Evolutionary conservation across 2,329 filamentous ascomycete species (phyloP).

Genomic region (Podosphaera aphanis): DNA sequence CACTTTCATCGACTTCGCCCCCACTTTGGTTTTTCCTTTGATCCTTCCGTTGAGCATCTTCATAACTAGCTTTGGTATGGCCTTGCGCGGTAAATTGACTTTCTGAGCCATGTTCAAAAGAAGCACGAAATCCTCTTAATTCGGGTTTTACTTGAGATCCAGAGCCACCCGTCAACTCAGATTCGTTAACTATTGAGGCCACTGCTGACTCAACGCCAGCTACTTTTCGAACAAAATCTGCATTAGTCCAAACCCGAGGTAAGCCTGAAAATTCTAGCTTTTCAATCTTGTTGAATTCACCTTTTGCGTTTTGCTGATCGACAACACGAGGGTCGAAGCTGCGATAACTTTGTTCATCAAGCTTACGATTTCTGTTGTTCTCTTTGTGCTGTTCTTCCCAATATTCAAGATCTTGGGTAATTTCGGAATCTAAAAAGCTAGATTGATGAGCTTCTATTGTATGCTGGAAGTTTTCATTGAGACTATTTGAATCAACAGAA

Average conservation of each 20-base stretch:
- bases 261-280: conserved; percentile 37
- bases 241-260: conserved; percentile 39
- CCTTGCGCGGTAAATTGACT: conserved; percentile 19
- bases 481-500: conserved; percentile 13
- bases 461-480: conserved; percentile 14
- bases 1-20: conserved; percentile 10
- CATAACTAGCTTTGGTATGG: conserved; percentile 19
- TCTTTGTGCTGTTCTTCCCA: conserved; percentile 16
- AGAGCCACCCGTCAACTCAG: conserved; percentile 41
- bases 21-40: conserved; percentile 11
- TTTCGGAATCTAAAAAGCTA: conserved; percentile 20
- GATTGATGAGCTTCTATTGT: conserved; percentile 15
- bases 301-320: conserved; percentile 28
- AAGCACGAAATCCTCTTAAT: conserved; percentile 14
- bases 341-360: conserved; percentile 34
- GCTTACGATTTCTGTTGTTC: conserved; percentile 21
- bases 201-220: conserved; percentile 69
- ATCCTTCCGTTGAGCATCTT: conserved; percentile 6
- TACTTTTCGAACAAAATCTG: conserved; percentile 50
- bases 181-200: conserved; percentile 64
- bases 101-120: conserved; percentile 16
- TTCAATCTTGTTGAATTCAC: conserved; percentile 21
- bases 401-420: conserved; percentile 20
- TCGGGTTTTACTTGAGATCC: conserved; percentile 19
- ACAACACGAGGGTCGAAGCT: conserved; percentile 32